Evolutionary conservation across 345 rosid genomes (phyloP), one percentile per base, ranked within the genome.

Genomic region (Gossypium longicalyx): DNA sequence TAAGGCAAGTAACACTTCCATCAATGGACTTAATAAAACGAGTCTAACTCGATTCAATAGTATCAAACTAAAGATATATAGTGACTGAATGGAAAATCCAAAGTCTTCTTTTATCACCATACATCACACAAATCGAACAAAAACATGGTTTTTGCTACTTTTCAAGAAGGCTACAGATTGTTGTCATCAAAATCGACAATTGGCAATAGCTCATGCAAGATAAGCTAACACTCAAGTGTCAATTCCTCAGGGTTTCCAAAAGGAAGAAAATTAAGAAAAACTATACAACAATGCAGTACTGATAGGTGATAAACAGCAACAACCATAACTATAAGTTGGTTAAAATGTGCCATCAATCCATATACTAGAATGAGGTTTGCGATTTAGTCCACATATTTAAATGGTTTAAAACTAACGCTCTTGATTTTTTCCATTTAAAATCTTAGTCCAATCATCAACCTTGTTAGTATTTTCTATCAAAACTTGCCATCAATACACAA

Each of bases 91-190:
- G 76, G 57, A 56, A 11, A 41, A 56, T 38, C 65, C 20, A 56
- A 56, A 29, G 25, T 52, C 73, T 70, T 27, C 73, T 52, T 29
- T 52, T 51, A 51, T 51, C 23, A 49, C 60, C 72, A 51, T 9
- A n/a, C 1, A 4, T 47, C 27, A 70, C 9, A 70, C 4, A 52
- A 53, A 52, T 25, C 12, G 10, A n/a, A 17, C 11, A 22, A 67
- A 12, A 47, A 22, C 12, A 47, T 2, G 1, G 47, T 23, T 67
- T 67, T 48, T 23, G 12, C 25, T 45, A 51, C 58, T 27, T 9
- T 51, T 70, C 73, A 11, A 12, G 25, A 53, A 17, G 43, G 59
- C 73, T 11, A 69, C 43, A 49, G 44, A 51, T 9, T 47, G 19
- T 70, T 52, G 41, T 52, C 60, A 16, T 69, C 15, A 70, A 51